Conservation (phyloP, 139 green algal species). For the Haematococcus lacustris region DNA sequence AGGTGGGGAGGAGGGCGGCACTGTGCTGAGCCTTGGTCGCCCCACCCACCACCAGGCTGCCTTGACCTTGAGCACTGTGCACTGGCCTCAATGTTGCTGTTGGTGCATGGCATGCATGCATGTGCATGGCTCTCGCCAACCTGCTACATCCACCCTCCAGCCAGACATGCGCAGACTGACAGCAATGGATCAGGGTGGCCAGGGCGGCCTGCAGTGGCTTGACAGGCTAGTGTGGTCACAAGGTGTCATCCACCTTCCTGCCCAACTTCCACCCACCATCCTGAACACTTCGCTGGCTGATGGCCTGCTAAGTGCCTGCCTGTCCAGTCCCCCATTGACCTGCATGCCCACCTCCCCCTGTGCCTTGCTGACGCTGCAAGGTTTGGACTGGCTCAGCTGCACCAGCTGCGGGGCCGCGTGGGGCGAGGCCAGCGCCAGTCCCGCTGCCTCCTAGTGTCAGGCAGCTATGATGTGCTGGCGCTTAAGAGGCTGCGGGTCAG, state of each 20-base stretch:
- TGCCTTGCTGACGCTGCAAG: constrained; percentile 3
- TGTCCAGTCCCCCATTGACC: too few relatives aligned
- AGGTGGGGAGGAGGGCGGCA: constrained; percentile 23
- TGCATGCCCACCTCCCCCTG: too few relatives aligned
- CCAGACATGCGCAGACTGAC: not conserved
- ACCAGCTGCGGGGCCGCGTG: constrained; percentile 87
- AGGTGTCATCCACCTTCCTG: too few relatives aligned
- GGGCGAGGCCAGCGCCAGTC: constrained; percentile 42
- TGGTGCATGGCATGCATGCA: not conserved
- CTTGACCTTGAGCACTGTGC: too few relatives aligned
- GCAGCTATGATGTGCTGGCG: not conserved
- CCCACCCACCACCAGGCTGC: too few relatives aligned
- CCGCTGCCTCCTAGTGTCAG: constrained; percentile 21
- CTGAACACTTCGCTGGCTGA: too few relatives aligned
- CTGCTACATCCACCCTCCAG: not conserved
- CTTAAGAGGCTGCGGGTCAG: not conserved
- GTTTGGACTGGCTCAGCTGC: constrained; percentile 91
- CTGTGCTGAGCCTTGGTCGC: too few relatives aligned
- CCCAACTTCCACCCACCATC: too few relatives aligned
- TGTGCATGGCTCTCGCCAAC: not conserved
- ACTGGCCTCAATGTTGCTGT: too few relatives aligned
- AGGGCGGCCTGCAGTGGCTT: not conserved
- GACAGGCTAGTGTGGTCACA: too few relatives aligned
- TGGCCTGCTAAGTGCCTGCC: too few relatives aligned
- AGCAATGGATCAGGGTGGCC: not conserved